phyloP scores from a whole-genome alignment of 192 early-diverging fungal genomes.

The Coemansia sp. region DNA sequence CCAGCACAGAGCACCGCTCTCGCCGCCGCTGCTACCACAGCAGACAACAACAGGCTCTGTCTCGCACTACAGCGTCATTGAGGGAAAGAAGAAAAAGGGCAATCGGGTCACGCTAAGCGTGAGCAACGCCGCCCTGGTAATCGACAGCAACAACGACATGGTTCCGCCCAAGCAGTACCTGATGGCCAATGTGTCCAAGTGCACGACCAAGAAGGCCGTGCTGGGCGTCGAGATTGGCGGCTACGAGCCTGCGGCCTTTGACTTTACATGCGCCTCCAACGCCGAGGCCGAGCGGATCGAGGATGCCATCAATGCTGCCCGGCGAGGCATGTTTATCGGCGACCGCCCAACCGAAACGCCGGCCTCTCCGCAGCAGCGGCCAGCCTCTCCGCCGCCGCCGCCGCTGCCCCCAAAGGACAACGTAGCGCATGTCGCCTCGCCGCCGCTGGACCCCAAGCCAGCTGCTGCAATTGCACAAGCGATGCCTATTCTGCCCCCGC shows the following conservation, averaged over 20 bases:
- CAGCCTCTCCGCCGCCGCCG: conserved; percentile 2
- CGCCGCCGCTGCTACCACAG: not conserved
- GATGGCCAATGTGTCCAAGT: conserved; percentile 58
- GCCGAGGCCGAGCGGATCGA: conserved; percentile 65
- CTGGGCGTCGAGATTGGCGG: conserved; percentile 63
- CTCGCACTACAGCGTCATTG: conserved; percentile 37
- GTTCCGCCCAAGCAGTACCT: conserved; percentile 42
- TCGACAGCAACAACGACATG: conserved; percentile 55
- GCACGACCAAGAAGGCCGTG: conserved; percentile 60
- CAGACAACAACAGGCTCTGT: conserved; percentile 14
- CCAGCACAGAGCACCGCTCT: not conserved
- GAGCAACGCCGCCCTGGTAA: conserved; percentile 59
- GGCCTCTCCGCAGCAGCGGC: not conserved
- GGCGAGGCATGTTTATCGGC: conserved; percentile 50
- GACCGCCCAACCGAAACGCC: conserved; percentile 16
- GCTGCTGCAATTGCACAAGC: not conserved
- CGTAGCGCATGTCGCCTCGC: not conserved
- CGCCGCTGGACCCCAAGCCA: not conserved
- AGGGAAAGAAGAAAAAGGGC: conserved; percentile 75
- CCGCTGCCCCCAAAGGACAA: conserved; percentile 29
- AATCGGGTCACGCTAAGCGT: conserved; percentile 65
- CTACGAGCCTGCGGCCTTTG: conserved; percentile 52
- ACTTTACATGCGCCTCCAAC: conserved; percentile 61
- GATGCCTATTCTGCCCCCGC: conserved; percentile 5
- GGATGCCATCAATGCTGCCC: conserved; percentile 59